Conservation (phyloP, 441 rosid genomes). For the Mallotus repandus region DNA sequence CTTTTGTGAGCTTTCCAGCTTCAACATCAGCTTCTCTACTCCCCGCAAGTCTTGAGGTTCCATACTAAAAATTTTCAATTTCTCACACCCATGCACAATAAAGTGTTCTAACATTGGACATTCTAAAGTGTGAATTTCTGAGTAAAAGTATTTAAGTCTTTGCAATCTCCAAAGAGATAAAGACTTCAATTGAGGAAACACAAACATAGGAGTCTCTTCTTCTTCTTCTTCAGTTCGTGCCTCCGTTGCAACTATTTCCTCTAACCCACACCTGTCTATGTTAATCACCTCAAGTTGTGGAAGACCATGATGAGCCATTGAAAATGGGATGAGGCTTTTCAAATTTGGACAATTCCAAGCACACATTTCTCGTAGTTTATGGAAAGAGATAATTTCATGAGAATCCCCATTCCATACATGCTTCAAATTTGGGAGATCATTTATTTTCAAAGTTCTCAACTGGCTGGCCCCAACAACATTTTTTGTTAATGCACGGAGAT, state of each 20-base stretch:
- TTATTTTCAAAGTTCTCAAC: no score
- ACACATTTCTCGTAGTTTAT: background rate
- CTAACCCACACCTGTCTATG: constrained; percentile 5
- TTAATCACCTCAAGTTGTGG: constrained; percentile 6
- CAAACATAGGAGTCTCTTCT: constrained; percentile 1
- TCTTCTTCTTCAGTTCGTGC: no score
- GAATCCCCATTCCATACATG: constrained; percentile 29
- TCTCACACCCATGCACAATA: background rate
- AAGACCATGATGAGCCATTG: constrained; percentile 18
- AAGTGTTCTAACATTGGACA: background rate
- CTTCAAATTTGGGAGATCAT: constrained; percentile 26
- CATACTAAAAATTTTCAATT: no score
- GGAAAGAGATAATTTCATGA: constrained; percentile 19
- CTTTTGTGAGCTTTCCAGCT: no score
- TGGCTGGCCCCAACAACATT: no score
- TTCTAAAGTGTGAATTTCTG: background rate
- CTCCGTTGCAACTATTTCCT: constrained; percentile 20
- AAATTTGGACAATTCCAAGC: constrained; percentile 12
- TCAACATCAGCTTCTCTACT: no score
- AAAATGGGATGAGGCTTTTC: constrained; percentile 24
- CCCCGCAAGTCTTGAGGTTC: no score
- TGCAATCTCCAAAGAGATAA: background rate
- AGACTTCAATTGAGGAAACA: background rate
- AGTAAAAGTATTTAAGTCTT: background rate
- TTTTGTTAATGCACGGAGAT: background rate